These are phyloP conservation scores for Mariannaea sp. DNA, from an alignment of 2,329 filamentous ascomycete genomes.

Conservation along the genomic window DNA sequence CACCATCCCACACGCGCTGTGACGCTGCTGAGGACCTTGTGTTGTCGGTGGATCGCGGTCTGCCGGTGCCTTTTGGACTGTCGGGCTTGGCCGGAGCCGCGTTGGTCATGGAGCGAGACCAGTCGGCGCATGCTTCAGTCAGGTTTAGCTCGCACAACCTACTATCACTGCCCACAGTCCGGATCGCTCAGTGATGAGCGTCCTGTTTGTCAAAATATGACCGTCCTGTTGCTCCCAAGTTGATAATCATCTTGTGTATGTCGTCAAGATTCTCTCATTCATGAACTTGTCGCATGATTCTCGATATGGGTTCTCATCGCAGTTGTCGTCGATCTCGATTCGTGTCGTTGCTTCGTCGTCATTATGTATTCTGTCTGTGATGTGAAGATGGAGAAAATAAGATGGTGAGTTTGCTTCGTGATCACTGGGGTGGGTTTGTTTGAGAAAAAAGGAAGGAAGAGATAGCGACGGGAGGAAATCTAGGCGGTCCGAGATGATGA, in stretches of 20 bases:
- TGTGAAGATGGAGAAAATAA: slow-evolving; percentile 9
- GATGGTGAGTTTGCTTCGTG: not conserved
- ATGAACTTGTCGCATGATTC: not conserved
- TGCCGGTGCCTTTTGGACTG: slow-evolving; percentile 17
- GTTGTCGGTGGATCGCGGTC: slow-evolving; percentile 34
- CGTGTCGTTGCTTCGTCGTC: not conserved
- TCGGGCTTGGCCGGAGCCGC: slow-evolving; percentile 30
- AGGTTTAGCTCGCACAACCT: slow-evolving; percentile 19
- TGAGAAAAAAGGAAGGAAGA: slow-evolving; percentile 27
- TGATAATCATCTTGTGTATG: slow-evolving; percentile 20
- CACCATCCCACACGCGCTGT: slow-evolving; percentile 31
- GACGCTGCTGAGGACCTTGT: slow-evolving; percentile 30
- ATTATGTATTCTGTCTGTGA: not conserved
- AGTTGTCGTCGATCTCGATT: slow-evolving; percentile 17
- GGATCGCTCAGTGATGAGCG: slow-evolving; percentile 25
- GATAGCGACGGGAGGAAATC: slow-evolving; percentile 34
- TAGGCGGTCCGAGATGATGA: slow-evolving; percentile 23
- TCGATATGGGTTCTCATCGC: not conserved
- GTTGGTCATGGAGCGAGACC: slow-evolving; percentile 24
- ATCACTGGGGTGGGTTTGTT: slow-evolving; percentile 28
- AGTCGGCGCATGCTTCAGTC: slow-evolving; percentile 21
- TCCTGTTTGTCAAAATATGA: slow-evolving; percentile 27
- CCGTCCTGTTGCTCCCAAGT: slow-evolving; percentile 12
- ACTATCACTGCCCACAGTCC: slow-evolving; percentile 17
- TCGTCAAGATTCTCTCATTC: not conserved